Conservation (phyloP, 176 grass and related monocot genomes). For the Zizania latifolia region DNA sequence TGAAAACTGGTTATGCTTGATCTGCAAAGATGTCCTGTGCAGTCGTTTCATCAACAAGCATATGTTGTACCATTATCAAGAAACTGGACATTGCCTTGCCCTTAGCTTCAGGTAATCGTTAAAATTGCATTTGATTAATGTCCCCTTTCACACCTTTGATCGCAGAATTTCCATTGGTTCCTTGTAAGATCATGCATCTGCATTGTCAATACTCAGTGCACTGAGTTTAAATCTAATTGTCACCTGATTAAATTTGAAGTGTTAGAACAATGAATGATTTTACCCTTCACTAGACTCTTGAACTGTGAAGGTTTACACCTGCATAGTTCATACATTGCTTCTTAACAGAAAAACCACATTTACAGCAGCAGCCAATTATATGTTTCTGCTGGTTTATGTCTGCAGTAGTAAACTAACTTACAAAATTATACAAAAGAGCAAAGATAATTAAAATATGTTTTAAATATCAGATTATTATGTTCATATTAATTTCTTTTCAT, state of each 20-base stretch:
- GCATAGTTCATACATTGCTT: neutral
- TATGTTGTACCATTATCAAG: slow-evolving; percentile 77
- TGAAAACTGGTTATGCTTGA: slow-evolving; percentile 93
- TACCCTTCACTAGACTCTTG: neutral
- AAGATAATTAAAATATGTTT: neutral
- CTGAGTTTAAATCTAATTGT: neutral
- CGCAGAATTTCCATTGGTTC: neutral
- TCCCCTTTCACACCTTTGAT: slow-evolving; percentile 12
- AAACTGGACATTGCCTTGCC: slow-evolving; percentile 68
- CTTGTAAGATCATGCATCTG: neutral
- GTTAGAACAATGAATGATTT: neutral
- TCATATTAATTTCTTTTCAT: neutral
- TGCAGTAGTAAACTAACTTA: neutral
- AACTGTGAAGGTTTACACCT: neutral
- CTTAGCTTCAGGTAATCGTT: slow-evolving; percentile 71
- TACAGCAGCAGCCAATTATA: neutral
- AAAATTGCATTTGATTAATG: neutral
- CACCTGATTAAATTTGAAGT: neutral
- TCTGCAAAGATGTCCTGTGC: slow-evolving; percentile 91
- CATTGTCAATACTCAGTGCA: neutral
- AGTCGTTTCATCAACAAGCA: slow-evolving; percentile 97
- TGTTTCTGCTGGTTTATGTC: neutral
- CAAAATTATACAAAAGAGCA: neutral
- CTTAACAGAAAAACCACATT: neutral
- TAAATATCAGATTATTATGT: neutral